Conservation (phyloP, 441 rosid species). For the Erodium chrysanthum region DNA sequence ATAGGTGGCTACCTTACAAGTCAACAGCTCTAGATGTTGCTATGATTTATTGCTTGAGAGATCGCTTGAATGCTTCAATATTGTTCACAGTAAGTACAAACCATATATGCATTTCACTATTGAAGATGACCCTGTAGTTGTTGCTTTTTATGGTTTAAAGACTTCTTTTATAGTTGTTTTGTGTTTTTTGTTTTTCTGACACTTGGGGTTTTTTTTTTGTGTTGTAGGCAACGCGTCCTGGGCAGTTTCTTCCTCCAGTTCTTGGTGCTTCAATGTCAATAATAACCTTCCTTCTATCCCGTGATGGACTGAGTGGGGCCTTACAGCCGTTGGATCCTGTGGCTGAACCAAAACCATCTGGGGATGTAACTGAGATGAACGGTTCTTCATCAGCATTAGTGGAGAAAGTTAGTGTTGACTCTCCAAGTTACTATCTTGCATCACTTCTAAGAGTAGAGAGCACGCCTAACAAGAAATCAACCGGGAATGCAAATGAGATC, state of each 20-base stretch:
- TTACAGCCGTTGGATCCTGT: conserved; percentile 10
- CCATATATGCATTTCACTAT: background rate
- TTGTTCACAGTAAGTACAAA: conserved; percentile 49
- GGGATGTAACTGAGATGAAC: background rate
- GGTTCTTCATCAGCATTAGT: background rate
- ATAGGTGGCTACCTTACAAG: conserved; percentile 70
- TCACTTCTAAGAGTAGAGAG: background rate
- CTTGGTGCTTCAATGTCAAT: conserved; percentile 58
- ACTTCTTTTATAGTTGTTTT: too few relatives aligned
- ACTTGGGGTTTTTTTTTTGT: background rate
- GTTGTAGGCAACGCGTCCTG: conserved; percentile 58
- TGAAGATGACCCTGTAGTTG: background rate
- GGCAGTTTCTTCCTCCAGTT: conserved; percentile 46
- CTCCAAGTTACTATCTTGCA: background rate
- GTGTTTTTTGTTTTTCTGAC: background rate
- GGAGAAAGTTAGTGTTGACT: background rate
- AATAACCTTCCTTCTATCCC: conserved; percentile 48
- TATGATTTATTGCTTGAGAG: conserved; percentile 81
- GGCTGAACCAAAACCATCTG: background rate
- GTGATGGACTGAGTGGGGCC: conserved; percentile 48
- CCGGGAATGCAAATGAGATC: too few relatives aligned
- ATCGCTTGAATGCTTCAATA: conserved; percentile 62
- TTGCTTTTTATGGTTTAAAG: background rate
- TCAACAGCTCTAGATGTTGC: conserved; percentile 79
- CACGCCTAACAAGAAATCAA: too few relatives aligned